Evolutionary conservation across 2,329 filamentous ascomycete species (phyloP), one percentile per base, ranked within the genome.

Genomic region (Penicillium sp.): DNA sequence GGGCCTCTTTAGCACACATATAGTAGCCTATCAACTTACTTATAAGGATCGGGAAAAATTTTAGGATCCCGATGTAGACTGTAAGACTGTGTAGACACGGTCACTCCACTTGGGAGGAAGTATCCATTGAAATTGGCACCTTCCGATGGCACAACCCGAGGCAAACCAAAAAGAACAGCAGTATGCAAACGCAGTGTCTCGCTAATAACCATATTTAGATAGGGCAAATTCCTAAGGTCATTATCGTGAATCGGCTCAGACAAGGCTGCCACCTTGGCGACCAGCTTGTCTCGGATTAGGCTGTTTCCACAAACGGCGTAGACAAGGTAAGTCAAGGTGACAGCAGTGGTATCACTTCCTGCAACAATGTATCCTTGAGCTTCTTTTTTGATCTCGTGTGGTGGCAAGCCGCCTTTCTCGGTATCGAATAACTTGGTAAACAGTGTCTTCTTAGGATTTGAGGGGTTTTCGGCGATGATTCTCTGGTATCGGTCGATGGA

Each of bases 81-180:
- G 53, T 81, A 79, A n/a, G 76, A 76, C 50, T 79, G 73, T 0
- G 81, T 79, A 0, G 78, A 75, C 9, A 86, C 72, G 1, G 78
- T 74, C 0, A 78, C 74, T 0, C 79, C 80, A 0, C 75, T 78
- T 0, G 82, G 82, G 0, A 86, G 65, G 2, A 68, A 65, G 5
- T 63, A 67, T 0, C 72, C 76, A 0, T 54, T 66, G 1, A 81
- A 54, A 0, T 62, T 61, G 43, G 77, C 79, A 0, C 68, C 69
- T 39, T 64, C 66, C 0, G 64, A 55, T 2, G 75, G 76, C 1
- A 75, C 76, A 6, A 68, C 58, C 2, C 75, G 70, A 4, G 64
- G 63, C 5, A 63, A 61, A 4, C 70, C 72, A n/a, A 63, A 64
- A 2, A 71, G 57, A 0, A 74, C 48, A 0, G 72, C 64, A 0